Evolutionary conservation across 768 basidiomycete genomes (phyloP), one percentile per base, ranked within the genome.

Genomic region (Hysterangium stoloniferum): DNA sequence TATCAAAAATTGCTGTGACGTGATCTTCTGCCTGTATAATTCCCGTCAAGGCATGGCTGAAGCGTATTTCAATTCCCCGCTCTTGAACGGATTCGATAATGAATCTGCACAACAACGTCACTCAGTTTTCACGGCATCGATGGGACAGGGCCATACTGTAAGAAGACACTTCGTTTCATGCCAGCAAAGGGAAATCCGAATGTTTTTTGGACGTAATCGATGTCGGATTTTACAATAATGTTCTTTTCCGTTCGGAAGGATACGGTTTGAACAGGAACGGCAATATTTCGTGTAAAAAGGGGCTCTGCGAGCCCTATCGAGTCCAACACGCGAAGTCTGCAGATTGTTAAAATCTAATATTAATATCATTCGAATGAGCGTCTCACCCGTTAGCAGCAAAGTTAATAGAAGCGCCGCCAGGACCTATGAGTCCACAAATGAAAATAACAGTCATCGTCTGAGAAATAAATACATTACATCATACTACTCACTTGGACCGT

Each of bases 1-100:
- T 68, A 31, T 57, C 61, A 53, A 73, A 68, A 4, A 36, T 56
- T 9, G 68, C 71, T 4, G 53, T 51, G 1, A 70, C 73, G 13
- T 51, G 53, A 9, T 57, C 61, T 1, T 58, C 59, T 17, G 42
- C 33, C 52, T 70, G 64, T 36, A 68, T 62, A 3, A 73, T 43
- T 15, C 42, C 56, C 22, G 61, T 58, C 19, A 72, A 59, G 50
- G 61, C 58, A 36, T 64, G 63, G 6, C 64, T 64, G 55, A 64
- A 73, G 35, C 60, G 58, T 45, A 73, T 58, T 8, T 58, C 49
- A 13, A 72, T 58, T 13, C 65, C 69, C 13, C 64, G 60, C 13
- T 56, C 55, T 35, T 65, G 49, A 4, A 65, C 69, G 8, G 55
- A 59, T 25, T 66, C 59, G 38, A 66, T 34, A n/a, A 71, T 60